phyloP scores from a whole-genome alignment of 768 basidiomycete species.

The Suillus alpinus region DNA sequence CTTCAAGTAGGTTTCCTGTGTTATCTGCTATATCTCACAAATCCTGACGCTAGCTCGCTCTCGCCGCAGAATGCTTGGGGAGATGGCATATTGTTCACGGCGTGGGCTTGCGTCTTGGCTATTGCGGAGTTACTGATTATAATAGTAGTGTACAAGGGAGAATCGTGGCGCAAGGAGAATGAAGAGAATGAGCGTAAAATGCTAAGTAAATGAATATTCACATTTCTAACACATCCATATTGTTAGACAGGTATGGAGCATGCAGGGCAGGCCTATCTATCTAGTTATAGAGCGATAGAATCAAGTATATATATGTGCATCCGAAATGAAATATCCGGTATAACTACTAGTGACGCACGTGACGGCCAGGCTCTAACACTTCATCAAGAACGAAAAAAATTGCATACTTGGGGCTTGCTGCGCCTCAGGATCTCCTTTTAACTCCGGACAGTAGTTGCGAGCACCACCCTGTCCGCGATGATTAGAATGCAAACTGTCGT shows the following conservation, averaged over 20 bases:
- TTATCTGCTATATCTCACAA: not conserved
- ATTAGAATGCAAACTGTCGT: not conserved
- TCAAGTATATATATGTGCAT: not conserved
- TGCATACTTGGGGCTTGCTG: too few relatives aligned
- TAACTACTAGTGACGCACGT: too few relatives aligned
- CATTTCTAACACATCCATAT: too few relatives aligned
- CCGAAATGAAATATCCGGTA: not conserved
- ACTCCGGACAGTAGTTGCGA: not conserved
- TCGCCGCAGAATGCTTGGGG: slow-evolving; percentile 57
- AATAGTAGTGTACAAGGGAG: slow-evolving; percentile 60
- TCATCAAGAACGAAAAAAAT: not conserved
- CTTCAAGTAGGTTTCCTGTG: slow-evolving; percentile 42
- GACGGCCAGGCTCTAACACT: not conserved
- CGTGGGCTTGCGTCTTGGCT: slow-evolving; percentile 56
- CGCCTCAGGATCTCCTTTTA: too few relatives aligned
- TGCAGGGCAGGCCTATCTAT: not conserved
- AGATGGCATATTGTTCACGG: slow-evolving; percentile 77
- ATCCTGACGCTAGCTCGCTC: not conserved
- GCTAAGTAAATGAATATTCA: not conserved
- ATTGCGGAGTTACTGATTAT: slow-evolving; percentile 53
- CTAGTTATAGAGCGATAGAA: not conserved
- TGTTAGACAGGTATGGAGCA: not conserved
- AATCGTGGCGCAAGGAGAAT: slow-evolving; percentile 51
- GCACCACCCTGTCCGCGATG: not conserved
- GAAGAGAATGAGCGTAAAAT: slow-evolving; percentile 38